Evolutionary conservation across 1,139 yeast genomes (phyloP).

Genomic region (Suhomyces yuchorum): DNA sequence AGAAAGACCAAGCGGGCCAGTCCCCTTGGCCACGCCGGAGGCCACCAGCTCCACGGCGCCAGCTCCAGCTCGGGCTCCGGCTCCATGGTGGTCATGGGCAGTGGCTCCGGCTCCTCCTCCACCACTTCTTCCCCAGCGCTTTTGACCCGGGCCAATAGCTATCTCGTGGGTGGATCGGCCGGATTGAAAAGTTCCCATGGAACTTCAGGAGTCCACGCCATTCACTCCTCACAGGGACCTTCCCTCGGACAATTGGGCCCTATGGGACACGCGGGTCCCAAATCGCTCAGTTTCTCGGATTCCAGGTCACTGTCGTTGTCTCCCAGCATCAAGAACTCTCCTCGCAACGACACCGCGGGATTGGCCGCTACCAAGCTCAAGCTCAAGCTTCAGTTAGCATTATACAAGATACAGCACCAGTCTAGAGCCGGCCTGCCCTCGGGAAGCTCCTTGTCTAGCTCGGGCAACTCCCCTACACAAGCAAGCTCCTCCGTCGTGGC

Average conservation of each 20-base stretch:
- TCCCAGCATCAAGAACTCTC: constrained; percentile 8
- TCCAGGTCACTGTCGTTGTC: constrained; percentile 11
- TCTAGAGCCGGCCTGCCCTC: neutral
- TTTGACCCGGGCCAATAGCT: constrained; percentile 6
- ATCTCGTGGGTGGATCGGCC: constrained; percentile 10
- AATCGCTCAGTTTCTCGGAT: constrained; percentile 30
- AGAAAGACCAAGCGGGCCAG: constrained; percentile 15
- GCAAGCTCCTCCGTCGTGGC: neutral
- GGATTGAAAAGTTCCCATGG: neutral
- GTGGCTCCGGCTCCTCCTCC: constrained; percentile 3
- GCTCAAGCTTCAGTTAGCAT: constrained; percentile 73
- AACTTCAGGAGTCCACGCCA: neutral
- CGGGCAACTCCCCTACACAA: neutral
- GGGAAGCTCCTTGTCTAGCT: neutral
- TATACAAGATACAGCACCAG: constrained; percentile 58
- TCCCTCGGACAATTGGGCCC: neutral
- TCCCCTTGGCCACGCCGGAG: constrained; percentile 1
- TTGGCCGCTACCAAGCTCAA: constrained; percentile 64
- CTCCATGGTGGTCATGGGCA: neutral
- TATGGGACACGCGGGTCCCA: constrained; percentile 12
- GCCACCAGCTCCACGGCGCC: neutral
- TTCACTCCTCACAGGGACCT: neutral
- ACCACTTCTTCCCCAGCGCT: constrained; percentile 4
- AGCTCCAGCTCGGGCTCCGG: neutral
- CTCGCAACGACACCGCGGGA: constrained; percentile 20